These are phyloP conservation scores for Danielia oregonensis DNA, from an alignment of 805 yeast genomes.

Conservation along the genomic window DNA sequence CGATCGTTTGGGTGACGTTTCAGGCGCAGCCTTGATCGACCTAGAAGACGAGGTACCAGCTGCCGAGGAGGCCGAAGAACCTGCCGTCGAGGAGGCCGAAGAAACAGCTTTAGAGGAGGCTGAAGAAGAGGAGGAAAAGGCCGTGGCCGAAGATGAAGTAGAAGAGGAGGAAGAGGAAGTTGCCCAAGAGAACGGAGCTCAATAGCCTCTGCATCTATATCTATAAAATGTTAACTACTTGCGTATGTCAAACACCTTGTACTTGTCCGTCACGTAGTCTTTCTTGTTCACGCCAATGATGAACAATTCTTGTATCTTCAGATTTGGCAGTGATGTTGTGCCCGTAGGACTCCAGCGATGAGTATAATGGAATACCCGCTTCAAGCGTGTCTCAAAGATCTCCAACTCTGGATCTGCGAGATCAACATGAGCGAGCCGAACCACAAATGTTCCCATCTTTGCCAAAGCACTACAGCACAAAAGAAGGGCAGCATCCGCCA, in stretches of 20 bases:
- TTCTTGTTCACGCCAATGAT: slow-evolving; percentile 23
- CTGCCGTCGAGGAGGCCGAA: neutral
- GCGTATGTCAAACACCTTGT: slow-evolving; percentile 12
- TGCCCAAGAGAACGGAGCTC: too few species aligned
- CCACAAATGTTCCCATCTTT: slow-evolving; percentile 29
- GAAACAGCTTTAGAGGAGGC: neutral
- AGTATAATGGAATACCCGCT: slow-evolving; percentile 25
- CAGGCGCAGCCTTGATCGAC: slow-evolving; percentile 15
- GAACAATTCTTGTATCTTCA: slow-evolving; percentile 18
- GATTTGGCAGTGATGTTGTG: slow-evolving; percentile 2
- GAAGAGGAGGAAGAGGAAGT: neutral
- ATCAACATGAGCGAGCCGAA: slow-evolving; percentile 25
- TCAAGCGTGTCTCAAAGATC: slow-evolving; percentile 21
- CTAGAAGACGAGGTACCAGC: slow-evolving; percentile 7
- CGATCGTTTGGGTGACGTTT: slow-evolving; percentile 52
- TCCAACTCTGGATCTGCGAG: slow-evolving; percentile 26
- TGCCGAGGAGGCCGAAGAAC: neutral
- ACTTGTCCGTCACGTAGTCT: slow-evolving; percentile 9
- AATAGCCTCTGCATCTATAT: too few species aligned
- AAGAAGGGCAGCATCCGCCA: slow-evolving; percentile 38
- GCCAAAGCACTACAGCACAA: slow-evolving; percentile 26
- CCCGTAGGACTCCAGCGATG: slow-evolving; percentile 14
- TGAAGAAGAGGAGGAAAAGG: slow-evolving; percentile 5
- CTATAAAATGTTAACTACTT: too few species aligned
- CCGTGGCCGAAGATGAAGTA: neutral